Conservation (phyloP, 2,329 filamentous ascomycete genomes). For the Akanthomyces uredinophilus region DNA sequence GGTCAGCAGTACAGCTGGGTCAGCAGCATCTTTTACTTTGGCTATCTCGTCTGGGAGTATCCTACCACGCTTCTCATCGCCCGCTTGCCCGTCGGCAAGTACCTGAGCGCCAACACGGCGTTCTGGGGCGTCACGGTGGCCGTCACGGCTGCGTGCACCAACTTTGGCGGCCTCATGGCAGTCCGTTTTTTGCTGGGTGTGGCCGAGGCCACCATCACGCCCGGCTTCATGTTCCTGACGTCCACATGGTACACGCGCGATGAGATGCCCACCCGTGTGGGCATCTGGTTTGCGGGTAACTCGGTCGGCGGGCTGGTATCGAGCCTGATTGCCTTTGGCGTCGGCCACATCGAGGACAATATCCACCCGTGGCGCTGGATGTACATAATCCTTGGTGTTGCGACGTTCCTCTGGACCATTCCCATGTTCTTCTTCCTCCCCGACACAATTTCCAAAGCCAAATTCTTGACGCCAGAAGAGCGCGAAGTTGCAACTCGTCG, state of each 20-base stretch:
- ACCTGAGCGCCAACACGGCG: constrained; percentile 41
- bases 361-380: constrained; percentile 52
- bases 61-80: constrained; percentile 45
- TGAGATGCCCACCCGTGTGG: constrained; percentile 49
- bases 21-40: constrained; percentile 34
- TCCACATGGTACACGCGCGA: constrained; percentile 53
- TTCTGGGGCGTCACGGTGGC: constrained; percentile 47
- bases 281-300: constrained; percentile 52
- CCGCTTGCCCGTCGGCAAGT: constrained; percentile 42
- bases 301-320: constrained; percentile 43
- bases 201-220: constrained; percentile 50
- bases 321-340: constrained; percentile 48
- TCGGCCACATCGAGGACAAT: constrained; percentile 46
- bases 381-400: constrained; percentile 49
- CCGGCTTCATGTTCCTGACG: constrained; percentile 51
- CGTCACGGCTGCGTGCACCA: constrained; percentile 40
- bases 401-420: constrained; percentile 48
- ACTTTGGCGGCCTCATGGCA: constrained; percentile 44
- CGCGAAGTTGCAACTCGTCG: constrained; percentile 42
- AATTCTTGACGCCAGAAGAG: constrained; percentile 52
- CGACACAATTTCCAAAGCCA: constrained; percentile 48
- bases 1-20: constrained; percentile 62
- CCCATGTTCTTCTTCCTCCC: constrained; percentile 45
- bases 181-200: constrained; percentile 50
- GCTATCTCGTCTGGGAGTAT: constrained; percentile 47